Conservation (phyloP, 1,139 yeast species). For the Pichia norvegensis region DNA sequence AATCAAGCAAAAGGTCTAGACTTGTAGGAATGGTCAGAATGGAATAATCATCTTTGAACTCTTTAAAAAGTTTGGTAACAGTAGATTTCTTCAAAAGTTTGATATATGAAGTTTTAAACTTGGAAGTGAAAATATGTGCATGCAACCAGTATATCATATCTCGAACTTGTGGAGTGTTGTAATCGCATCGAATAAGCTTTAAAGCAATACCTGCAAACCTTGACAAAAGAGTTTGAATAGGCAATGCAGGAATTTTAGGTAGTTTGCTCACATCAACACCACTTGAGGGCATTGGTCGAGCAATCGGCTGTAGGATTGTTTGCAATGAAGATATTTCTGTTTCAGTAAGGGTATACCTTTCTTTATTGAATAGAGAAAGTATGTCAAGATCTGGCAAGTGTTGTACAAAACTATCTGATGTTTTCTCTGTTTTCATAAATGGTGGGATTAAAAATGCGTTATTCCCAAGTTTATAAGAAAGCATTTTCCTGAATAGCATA, state of each 20-base stretch:
- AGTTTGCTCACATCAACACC: constrained; percentile 4
- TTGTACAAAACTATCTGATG: not conserved
- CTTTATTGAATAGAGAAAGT: not conserved
- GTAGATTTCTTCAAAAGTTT: constrained; percentile 21
- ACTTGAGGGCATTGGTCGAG: constrained; percentile 5
- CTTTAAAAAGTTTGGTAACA: constrained; percentile 16
- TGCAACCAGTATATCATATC: constrained; percentile 26
- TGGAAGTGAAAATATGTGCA: constrained; percentile 24
- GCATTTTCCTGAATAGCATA: constrained; percentile 6
- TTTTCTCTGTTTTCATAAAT: not conserved
- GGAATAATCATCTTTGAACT: constrained; percentile 28
- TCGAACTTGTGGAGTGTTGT: constrained; percentile 7
- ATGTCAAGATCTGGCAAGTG: constrained; percentile 2
- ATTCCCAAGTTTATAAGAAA: constrained; percentile 6
- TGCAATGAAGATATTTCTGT: constrained; percentile 3
- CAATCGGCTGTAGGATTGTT: constrained; percentile 11
- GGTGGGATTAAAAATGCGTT: constrained; percentile 7
- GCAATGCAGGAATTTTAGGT: constrained; percentile 10
- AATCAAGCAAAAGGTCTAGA: constrained; percentile 20
- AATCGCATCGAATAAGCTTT: constrained; percentile 1
- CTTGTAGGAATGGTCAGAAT: constrained; percentile 24
- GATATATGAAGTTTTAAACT: constrained; percentile 25
- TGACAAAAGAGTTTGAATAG: constrained; percentile 5
- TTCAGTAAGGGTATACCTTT: not conserved
- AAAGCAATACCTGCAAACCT: constrained; percentile 5